Conservation (phyloP, 78 protist genomes). For the Mastigamoeba balamuthi region DNA sequence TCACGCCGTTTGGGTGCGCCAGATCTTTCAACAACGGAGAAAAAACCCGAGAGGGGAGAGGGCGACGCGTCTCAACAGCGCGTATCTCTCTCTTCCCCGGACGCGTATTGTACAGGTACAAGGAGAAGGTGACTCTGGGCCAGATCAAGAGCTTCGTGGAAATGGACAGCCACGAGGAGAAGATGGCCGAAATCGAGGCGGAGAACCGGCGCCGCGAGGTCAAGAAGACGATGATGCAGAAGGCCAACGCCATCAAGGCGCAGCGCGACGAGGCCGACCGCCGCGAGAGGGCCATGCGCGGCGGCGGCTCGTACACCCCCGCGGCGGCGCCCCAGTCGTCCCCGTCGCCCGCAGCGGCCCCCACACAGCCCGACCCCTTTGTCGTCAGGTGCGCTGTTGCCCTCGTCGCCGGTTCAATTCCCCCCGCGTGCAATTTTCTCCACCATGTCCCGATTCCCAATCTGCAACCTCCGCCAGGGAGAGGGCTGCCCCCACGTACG, state of each 20-base stretch:
- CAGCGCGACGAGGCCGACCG: not conserved
- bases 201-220: conserved; percentile 18
- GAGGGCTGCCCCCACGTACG: no score
- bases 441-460: no score
- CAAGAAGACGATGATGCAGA: not conserved
- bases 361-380: not conserved
- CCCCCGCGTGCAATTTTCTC: no score
- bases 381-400: not conserved
- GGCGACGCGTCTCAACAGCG: no score
- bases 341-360: not conserved
- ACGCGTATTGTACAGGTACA: conserved; percentile 22
- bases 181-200: conserved; percentile 41
- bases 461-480: no score
- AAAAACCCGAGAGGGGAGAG: no score
- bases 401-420: not conserved
- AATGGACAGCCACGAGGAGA: conserved; percentile 87
- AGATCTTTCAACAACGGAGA: not conserved
- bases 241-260: conserved; percentile 9
- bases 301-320: not conserved
- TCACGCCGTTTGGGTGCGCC: not conserved
- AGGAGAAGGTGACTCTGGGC: conserved; percentile 54
- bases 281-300: not conserved
- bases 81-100: no score
- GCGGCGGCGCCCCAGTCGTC: not conserved
- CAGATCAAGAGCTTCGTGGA: conserved; percentile 65